phyloP scores from a whole-genome alignment of 768 basidiomycete genomes.

The Cyathus striatus region DNA sequence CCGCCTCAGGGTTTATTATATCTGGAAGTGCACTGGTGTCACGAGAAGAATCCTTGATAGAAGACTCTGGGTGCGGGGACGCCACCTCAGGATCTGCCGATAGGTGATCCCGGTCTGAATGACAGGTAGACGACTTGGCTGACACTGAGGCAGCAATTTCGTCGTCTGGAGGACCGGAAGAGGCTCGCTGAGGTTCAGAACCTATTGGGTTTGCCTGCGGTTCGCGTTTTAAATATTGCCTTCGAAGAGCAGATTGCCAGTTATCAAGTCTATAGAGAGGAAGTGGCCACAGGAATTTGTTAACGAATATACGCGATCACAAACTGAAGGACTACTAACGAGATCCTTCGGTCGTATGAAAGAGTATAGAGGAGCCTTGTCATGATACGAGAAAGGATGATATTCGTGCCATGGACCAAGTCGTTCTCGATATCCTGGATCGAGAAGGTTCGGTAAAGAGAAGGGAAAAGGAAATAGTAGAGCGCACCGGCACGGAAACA shows the following conservation, averaged over 20 bases:
- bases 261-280: conserved; percentile 51
- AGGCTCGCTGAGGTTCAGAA: conserved; percentile 50
- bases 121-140: too few species aligned
- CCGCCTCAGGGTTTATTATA: too few species aligned
- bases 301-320: conserved; percentile 15
- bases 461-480: conserved; percentile 6
- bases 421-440: conserved; percentile 76
- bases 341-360: conserved; percentile 77
- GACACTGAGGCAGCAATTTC: too few species aligned
- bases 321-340: too few species aligned
- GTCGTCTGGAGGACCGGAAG: too few species aligned
- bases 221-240: conserved; percentile 71
- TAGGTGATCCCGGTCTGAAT: too few species aligned
- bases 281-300: conserved; percentile 6
- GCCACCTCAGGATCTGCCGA: too few species aligned
- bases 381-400: conserved; percentile 70
- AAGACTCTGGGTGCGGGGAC: too few species aligned
- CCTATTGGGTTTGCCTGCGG: conserved; percentile 72
- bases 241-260: conserved; percentile 75
- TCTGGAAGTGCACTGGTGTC: too few species aligned
- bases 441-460: conserved; percentile 5
- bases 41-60: too few species aligned
- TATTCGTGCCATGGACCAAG: conserved; percentile 52
- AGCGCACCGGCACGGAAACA: conserved; percentile 57
- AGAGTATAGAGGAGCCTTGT: conserved; percentile 66